Base-by-base conservation (phyloP, 73 alveolate species). In the Tetrahymena thermophila region DNA sequence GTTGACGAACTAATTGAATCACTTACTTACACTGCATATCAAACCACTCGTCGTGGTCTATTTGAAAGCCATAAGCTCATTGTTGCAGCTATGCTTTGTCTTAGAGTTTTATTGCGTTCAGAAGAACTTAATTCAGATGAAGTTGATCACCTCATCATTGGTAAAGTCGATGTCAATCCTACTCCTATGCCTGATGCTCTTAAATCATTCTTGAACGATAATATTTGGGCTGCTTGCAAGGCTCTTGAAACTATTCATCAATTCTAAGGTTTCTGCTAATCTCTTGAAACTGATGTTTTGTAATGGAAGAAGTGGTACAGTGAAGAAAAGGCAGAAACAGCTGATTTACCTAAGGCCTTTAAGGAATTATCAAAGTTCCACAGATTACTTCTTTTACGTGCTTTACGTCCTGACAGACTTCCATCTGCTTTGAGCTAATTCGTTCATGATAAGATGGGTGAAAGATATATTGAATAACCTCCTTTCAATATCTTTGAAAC, bases 291-390 rank as follows among this genome's bases (percentile, higher is more conserved):
- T 97, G 99, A 99, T 94, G 98, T 99, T 85, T 97, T 99, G 37
- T 98, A 99, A 96, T 99, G 99, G 99, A 98, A 99, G 98, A 99
- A 99, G 95, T 99, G 99, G 99, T 98, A 98, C 94, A 98, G 98
- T 94, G 99, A 99, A 94, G 99, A 99, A 98, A 99, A 98, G 97
- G 99, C 99, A 43, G 99, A 99, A 98, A 98, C 97, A 55, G 99
- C 99, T 71, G 99, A 99, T 96, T 96, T 99, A 96, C 99, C 99
- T 71, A 98, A 99, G 95, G 97, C 99, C 23, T 98, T 97, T 97
- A 96, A 98, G 94, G 99, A 98, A 93, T 85, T 97, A 85, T 94
- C 95, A 35, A 96, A 96, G 96, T 99, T 99, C 99, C 99, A 99
- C 89, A 98, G 99, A 97, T 97, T 99, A 94, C 97, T 99, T 94